Evolutionary conservation across 345 rosid genomes (phyloP).

Genomic region (Arabidopsis arenosa): DNA sequence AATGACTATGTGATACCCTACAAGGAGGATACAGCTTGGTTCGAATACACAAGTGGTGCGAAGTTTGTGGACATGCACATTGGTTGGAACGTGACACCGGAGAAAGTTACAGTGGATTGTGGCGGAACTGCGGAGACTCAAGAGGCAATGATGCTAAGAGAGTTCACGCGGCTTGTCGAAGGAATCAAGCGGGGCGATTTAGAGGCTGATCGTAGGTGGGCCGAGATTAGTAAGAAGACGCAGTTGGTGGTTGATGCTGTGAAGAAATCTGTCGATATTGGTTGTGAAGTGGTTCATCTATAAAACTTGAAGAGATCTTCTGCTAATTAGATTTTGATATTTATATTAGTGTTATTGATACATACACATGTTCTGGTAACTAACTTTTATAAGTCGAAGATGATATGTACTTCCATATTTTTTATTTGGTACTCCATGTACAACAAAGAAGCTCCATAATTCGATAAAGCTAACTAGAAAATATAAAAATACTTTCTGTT

Average conservation of each 20-base stretch:
- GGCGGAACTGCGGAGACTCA: constrained; percentile 51
- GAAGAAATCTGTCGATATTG: constrained; percentile 63
- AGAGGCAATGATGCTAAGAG: constrained; percentile 67
- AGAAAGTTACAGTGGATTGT: constrained; percentile 46
- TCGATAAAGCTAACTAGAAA: too few species aligned
- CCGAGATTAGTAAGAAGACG: constrained; percentile 65
- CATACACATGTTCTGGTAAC: background rate
- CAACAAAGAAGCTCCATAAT: background rate
- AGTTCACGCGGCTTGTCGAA: constrained; percentile 51
- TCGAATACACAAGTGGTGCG: constrained; percentile 53
- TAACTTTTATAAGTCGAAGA: background rate
- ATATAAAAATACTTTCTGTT: too few species aligned
- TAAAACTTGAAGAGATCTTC: constrained; percentile 21
- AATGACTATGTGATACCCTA: constrained; percentile 63
- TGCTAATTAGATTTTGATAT: constrained; percentile 6
- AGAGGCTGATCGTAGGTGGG: constrained; percentile 56
- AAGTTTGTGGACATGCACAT: constrained; percentile 59
- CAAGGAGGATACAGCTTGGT: constrained; percentile 57
- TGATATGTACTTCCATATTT: background rate
- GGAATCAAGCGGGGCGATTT: constrained; percentile 41
- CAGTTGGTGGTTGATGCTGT: constrained; percentile 66
- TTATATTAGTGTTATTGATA: background rate
- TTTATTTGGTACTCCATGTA: background rate
- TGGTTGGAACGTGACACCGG: constrained; percentile 72
- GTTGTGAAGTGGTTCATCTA: constrained; percentile 56